phyloP scores from a whole-genome alignment of 768 basidiomycete genomes.

The Serendipita indica region DNA sequence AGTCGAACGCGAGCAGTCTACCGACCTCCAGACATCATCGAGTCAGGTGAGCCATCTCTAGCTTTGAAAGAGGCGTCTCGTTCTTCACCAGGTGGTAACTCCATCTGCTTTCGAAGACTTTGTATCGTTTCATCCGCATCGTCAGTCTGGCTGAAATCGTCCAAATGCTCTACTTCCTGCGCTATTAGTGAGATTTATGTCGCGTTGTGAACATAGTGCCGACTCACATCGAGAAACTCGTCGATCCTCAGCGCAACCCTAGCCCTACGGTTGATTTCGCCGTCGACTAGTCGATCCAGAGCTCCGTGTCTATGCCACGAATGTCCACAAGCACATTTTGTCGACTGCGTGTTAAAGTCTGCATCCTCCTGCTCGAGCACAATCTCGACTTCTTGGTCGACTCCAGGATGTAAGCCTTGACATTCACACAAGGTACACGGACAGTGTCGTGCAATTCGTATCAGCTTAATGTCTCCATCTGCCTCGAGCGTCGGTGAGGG shows the following conservation, averaged over 20 bases:
- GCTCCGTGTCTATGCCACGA: not conserved
- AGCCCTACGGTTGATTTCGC: not conserved
- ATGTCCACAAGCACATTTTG: not conserved
- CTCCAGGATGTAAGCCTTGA: not conserved
- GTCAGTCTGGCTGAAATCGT: slow-evolving; percentile 68
- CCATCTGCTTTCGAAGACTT: slow-evolving; percentile 59
- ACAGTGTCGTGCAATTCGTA: slow-evolving; percentile 3
- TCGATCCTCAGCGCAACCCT: slow-evolving; percentile 1
- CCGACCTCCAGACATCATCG: slow-evolving; percentile 17
- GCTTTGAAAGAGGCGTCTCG: slow-evolving; percentile 15
- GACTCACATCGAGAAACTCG: not conserved
- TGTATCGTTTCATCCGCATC: slow-evolving; percentile 56
- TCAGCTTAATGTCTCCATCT: not conserved
- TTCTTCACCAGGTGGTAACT: slow-evolving; percentile 16
- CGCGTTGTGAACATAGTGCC: not conserved
- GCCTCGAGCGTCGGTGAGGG: slow-evolving; percentile 5
- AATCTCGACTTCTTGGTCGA: not conserved
- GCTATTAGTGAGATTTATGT: not conserved
- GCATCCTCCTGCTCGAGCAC: slow-evolving; percentile 6
- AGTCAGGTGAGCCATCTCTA: slow-evolving; percentile 13
- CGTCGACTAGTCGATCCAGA: not conserved
- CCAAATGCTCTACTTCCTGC: slow-evolving; percentile 58
- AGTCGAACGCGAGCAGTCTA: not conserved
- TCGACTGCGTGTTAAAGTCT: not conserved
- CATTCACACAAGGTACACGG: not conserved